These are phyloP conservation scores for Lepidium africanum DNA, from an alignment of 345 rosid species.

Conservation along the genomic window DNA sequence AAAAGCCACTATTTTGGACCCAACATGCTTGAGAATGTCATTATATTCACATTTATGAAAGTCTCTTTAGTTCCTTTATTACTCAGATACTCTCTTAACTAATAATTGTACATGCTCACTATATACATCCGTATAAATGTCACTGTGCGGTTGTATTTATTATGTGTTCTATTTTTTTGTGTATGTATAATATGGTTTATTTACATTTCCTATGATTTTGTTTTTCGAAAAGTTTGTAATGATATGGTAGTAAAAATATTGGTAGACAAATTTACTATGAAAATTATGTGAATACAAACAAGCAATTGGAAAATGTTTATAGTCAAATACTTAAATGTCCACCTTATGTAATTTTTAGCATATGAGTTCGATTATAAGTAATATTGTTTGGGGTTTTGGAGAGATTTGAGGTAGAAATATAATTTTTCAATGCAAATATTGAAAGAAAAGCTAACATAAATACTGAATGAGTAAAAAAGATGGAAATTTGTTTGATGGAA, in stretches of 20 bases:
- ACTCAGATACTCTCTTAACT: slow-evolving; percentile 9
- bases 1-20: slow-evolving; percentile 62
- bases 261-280: neutral
- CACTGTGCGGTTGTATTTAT: neutral
- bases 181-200: neutral
- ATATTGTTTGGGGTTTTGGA: too few species aligned
- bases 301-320: too few species aligned
- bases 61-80: slow-evolving; percentile 18
- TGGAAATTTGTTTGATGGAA: neutral
- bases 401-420: too few species aligned
- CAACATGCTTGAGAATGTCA: slow-evolving; percentile 35
- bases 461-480: neutral
- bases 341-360: too few species aligned
- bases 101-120: neutral
- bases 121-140: neutral
- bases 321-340: too few species aligned
- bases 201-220: neutral
- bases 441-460: neutral
- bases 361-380: too few species aligned
- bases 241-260: neutral
- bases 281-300: neutral
- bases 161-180: neutral
- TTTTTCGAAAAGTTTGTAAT: neutral
- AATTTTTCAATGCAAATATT: too few species aligned
- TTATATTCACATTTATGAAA: slow-evolving; percentile 33